A percentile compares a stretch with the other conserved stretches of the same genome.
These are phyloP conservation scores for Colletotrichum graminicola DNA, from an alignment of 2,329 filamentous ascomycete species.

Conservation along the genomic window DNA sequence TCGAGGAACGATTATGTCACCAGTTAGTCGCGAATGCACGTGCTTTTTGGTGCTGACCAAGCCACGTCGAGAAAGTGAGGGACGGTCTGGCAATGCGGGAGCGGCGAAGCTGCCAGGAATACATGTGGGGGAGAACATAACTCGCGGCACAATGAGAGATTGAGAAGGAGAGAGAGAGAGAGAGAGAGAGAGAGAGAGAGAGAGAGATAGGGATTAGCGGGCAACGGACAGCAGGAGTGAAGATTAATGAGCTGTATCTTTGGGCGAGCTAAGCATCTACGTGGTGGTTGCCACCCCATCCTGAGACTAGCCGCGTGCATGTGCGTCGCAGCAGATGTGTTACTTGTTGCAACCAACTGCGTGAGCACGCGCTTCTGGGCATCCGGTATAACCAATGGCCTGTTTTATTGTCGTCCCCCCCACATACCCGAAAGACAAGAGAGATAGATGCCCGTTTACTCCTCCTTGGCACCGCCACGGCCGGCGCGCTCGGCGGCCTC, in stretches of 20 bases:
- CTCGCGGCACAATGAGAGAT: no score
- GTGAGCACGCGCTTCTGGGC: not conserved
- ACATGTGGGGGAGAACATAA: not conserved
- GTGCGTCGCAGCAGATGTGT: not conserved
- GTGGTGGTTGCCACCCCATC: slow-evolving; percentile 10
- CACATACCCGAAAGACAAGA: slow-evolving; percentile 1
- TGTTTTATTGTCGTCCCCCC: not conserved
- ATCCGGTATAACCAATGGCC: slow-evolving; percentile 43
- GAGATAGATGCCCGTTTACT: slow-evolving; percentile 59
- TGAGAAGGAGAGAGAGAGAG: not conserved
- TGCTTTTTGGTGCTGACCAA: slow-evolving; percentile 28
- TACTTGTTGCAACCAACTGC: not conserved
- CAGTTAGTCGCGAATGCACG: slow-evolving; percentile 40
- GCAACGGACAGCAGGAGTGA: not conserved
- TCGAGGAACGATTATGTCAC: slow-evolving; percentile 42
- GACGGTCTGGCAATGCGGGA: not conserved
- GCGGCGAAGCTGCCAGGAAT: not conserved
- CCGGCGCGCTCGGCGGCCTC: slow-evolving; percentile 83
- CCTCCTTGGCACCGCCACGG: slow-evolving; percentile 78
- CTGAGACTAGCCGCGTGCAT: not conserved
- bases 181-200: not conserved
- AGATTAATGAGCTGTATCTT: slow-evolving; percentile 22
- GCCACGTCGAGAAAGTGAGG: slow-evolving; percentile 2
- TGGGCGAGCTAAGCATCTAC: slow-evolving; percentile 21
- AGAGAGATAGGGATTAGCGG: not conserved